Percentiles rank a stretch among this genome's conserved stretches.
Conservation (phyloP, 2,329 filamentous ascomycete species). For the Pseudocercospora pini-densiflorae region DNA sequence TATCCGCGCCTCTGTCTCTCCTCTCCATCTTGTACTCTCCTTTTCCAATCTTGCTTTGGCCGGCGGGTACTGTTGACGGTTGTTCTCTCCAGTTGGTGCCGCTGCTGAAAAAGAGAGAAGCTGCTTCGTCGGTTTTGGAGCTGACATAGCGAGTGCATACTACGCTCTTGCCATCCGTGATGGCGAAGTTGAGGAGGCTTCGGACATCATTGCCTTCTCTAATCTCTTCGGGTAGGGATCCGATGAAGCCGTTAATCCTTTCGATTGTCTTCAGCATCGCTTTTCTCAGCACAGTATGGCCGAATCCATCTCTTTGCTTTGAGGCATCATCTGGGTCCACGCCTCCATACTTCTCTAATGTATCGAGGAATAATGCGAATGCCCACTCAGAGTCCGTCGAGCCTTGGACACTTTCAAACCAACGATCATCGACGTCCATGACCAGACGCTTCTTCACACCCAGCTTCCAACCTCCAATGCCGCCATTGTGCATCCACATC, state of each 20-base stretch:
- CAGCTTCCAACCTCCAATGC: conserved; percentile 82
- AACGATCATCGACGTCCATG: conserved; percentile 80
- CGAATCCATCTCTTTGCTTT: conserved; percentile 74
- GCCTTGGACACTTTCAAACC: conserved; percentile 90
- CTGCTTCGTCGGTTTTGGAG: conserved; percentile 88
- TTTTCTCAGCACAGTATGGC: conserved; percentile 75
- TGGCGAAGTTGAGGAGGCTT: conserved; percentile 91
- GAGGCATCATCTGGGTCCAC: conserved; percentile 61
- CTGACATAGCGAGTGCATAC: conserved; percentile 96
- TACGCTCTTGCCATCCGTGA: conserved; percentile 92
- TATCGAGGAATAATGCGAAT: conserved; percentile 92
- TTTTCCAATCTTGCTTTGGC: conserved; percentile 45
- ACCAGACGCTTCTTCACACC: conserved; percentile 88
- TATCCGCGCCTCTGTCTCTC: conserved; percentile 90
- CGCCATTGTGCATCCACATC: conserved; percentile 99
- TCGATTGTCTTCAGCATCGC: conserved; percentile 90
- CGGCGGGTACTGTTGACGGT: conserved; percentile 15
- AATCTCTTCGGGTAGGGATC: conserved; percentile 68
- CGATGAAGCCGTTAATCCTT: conserved; percentile 87
- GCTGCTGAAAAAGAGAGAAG: conserved; percentile 93
- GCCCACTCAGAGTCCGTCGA: conserved; percentile 99
- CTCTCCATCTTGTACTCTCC: conserved; percentile 97
- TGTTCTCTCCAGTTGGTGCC: conserved; percentile 89
- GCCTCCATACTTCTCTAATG: conserved; percentile 74
- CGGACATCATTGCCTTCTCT: conserved; percentile 72